phyloP scores from a whole-genome alignment of 768 basidiomycete genomes.

The Trametes villosa region DNA sequence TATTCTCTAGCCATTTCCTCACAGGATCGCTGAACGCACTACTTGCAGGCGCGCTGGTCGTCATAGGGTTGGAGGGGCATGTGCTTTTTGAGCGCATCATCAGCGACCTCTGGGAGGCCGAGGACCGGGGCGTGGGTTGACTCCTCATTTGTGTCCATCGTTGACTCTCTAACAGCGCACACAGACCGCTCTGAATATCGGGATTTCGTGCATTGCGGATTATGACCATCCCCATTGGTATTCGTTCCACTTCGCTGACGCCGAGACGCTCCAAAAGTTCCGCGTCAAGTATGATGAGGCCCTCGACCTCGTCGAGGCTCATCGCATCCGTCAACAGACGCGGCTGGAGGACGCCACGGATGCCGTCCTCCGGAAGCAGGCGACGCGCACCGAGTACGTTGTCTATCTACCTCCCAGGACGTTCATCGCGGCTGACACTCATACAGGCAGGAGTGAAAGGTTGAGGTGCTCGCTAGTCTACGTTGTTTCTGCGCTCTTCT shows the following conservation, averaged over 20 bases:
- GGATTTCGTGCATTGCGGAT: background rate
- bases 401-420: too few species aligned
- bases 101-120: background rate
- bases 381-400: too few species aligned
- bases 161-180: too few species aligned
- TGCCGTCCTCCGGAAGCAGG: background rate
- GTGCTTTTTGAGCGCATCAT: background rate
- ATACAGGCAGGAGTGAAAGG: background rate
- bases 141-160: too few species aligned
- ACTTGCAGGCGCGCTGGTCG: background rate
- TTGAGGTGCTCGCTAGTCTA: too few species aligned
- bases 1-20: background rate
- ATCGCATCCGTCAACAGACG: background rate
- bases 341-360: background rate
- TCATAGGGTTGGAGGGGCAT: background rate
- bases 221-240: background rate
- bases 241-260: background rate
- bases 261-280: background rate
- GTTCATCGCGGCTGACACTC: too few species aligned
- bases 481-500: too few species aligned
- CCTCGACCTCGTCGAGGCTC: background rate
- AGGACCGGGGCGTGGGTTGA: background rate
- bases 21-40: background rate
- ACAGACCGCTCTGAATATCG: background rate
- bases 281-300: background rate